Base-by-base conservation (phyloP, 2,329 filamentous ascomycete species). In the Aspergillus unguis region DNA sequence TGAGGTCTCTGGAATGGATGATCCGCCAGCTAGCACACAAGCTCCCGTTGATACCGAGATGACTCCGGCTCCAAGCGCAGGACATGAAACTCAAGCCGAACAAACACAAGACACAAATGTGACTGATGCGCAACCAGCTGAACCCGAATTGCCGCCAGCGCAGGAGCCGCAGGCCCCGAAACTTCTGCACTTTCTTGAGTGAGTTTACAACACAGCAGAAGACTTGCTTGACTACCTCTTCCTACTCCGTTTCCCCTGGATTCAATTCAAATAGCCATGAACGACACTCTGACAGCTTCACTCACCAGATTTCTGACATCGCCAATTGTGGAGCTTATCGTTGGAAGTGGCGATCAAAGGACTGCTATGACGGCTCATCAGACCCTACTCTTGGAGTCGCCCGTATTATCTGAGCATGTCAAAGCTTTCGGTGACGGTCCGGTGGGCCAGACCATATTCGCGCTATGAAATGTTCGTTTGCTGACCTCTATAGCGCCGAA, bases 331-430 rank as follows among this genome's bases (percentile, higher is more conserved):
- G 83, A 84, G 11, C 72, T 91, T 28, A 65, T 84, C n/a, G 77
- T 90, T 23, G 86, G 87, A 9, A 71, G 73, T 44, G 84, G 79
- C 51, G 82, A 84, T 4, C 69, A 74, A 1, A 78, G 82, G 62
- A 84, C 83, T 7, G 77, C 84, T 31, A 80, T 96, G 53, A 85
- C 84, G 26, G 90, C 90, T 5, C 92, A 96, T 70, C 87, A 95
- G 73, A 85, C 78, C 3, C 80, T 96, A 27, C 78, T 97, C 33
- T 66, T 75, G 8, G 81, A 85, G 67, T 92, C 89, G 40, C 88
- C 90, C 0, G 91, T 81, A 70, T 90, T 96, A 66, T 77, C 78
- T 8, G 80, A 84, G 25, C 77, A 81, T 5, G 84, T 85, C 65
- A 76, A 79, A 8, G 71, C 80, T 45, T 87, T 91, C 64, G 76